A percentile compares a stretch with the other conserved stretches of the same genome.
These are phyloP conservation scores for Tulasnella sp. DNA, from an alignment of 768 basidiomycete genomes.

Conservation along the genomic window DNA sequence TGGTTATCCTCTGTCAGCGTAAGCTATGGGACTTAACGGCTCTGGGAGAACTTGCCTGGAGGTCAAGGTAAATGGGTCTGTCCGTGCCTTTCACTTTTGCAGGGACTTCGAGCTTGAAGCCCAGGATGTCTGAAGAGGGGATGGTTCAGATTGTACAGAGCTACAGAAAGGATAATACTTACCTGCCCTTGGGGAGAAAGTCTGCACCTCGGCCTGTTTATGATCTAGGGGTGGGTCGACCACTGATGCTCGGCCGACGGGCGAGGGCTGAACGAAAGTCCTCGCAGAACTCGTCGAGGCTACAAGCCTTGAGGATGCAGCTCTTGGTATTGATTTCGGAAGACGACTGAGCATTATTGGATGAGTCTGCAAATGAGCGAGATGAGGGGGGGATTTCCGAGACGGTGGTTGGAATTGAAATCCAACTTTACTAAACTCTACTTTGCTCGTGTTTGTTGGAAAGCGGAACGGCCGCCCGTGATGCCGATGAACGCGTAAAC, in stretches of 20 bases:
- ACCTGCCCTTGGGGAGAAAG: slow-evolving; percentile 66
- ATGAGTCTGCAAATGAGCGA: not conserved
- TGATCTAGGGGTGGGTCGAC: slow-evolving; percentile 64
- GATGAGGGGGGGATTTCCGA: not conserved
- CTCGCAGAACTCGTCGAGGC: slow-evolving; percentile 27
- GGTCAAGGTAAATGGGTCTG: slow-evolving; percentile 93
- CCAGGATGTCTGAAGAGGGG: slow-evolving; percentile 65
- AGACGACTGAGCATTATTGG: slow-evolving; percentile 10
- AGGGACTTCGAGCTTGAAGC: slow-evolving; percentile 70
- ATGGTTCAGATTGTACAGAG: not conserved
- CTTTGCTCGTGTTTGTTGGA: slow-evolving; percentile 3
- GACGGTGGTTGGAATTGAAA: not conserved
- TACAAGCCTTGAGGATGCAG: not conserved
- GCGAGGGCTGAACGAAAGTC: slow-evolving; percentile 71
- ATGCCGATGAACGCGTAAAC: not conserved
- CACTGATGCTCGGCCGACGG: slow-evolving; percentile 72
- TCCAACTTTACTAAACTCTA: not conserved
- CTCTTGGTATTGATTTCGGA: not conserved
- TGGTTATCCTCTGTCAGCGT: slow-evolving; percentile 15
- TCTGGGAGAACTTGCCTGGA: slow-evolving; percentile 58
- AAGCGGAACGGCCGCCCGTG: not conserved
- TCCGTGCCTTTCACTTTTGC: slow-evolving; percentile 50
- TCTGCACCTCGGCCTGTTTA: slow-evolving; percentile 49
- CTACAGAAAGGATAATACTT: slow-evolving; percentile 16
- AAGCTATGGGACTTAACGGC: slow-evolving; percentile 7